These are phyloP conservation scores for Infundibulicybe gibba DNA, from an alignment of 768 basidiomycete species.

Conservation along the genomic window DNA sequence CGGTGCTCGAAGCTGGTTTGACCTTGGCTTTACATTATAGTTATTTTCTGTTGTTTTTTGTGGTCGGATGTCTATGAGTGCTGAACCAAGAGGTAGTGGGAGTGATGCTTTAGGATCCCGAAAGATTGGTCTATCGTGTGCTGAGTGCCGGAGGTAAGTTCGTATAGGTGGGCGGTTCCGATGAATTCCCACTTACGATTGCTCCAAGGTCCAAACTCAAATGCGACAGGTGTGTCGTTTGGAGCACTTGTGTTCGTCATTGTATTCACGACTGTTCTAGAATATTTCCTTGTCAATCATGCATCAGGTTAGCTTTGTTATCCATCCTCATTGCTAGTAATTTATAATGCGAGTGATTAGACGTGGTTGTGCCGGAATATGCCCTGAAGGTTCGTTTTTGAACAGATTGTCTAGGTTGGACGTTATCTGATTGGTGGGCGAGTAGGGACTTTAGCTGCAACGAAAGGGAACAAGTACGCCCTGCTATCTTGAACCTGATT, in stretches of 20 bases:
- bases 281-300: constrained; percentile 52
- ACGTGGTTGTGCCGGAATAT: constrained; percentile 48
- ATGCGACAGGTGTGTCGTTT: constrained; percentile 37
- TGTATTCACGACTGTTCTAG: constrained; percentile 19
- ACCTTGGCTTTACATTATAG: no score
- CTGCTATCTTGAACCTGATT: neutral
- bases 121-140: no score
- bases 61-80: no score
- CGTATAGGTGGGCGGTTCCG: no score
- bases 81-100: no score
- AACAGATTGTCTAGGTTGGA: neutral
- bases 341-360: constrained; percentile 14
- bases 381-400: constrained; percentile 39
- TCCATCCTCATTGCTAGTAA: neutral
- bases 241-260: neutral
- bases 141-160: no score
- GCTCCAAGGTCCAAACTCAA: constrained; percentile 45
- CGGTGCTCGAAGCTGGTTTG: no score
- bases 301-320: constrained; percentile 28
- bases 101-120: no score
- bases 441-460: constrained; percentile 45
- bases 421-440: neutral
- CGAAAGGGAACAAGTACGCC: constrained; percentile 53
- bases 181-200: no score
- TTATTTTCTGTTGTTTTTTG: no score